A percentile compares a stretch with the other conserved stretches of the same genome.
Evolutionary conservation across 345 rosid genomes (phyloP).

Genomic region (Clausena lansium): DNA sequence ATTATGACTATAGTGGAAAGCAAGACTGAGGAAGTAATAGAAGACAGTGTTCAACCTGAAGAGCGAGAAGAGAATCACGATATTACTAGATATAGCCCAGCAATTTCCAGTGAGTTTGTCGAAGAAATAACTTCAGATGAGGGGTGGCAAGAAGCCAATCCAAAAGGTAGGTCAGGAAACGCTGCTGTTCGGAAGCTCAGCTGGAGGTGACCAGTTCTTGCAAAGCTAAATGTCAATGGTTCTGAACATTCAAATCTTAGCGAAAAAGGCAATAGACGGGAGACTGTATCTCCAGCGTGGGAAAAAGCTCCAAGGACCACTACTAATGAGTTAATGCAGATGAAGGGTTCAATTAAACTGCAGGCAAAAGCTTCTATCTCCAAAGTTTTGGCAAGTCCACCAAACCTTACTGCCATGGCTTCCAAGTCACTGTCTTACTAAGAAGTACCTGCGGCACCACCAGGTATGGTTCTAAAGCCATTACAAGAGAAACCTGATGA

Average conservation of each 20-base stretch:
- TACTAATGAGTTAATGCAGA: conserved; percentile 20
- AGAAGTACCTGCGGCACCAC: conserved; percentile 65
- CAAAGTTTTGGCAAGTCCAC: conserved; percentile 34
- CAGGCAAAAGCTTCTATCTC: conserved; percentile 28
- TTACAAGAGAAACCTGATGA: conserved; percentile 37
- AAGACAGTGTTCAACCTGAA: conserved; percentile 12
- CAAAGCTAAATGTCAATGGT: conserved; percentile 35
- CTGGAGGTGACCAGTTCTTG: conserved; percentile 32
- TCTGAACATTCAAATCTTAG: conserved; percentile 32
- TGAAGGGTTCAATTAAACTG: conserved; percentile 25
- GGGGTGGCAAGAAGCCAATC: conserved; percentile 73
- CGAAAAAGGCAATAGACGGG: too few species aligned
- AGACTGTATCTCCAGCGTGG: conserved; percentile 28
- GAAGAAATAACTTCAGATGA: too few species aligned
- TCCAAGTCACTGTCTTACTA: conserved; percentile 62
- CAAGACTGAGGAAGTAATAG: conserved; percentile 20
- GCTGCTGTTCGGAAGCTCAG: conserved; percentile 35
- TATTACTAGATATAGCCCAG: conserved; percentile 5
- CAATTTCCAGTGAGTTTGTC: conserved; percentile 14
- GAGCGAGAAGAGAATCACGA: conserved; percentile 31
- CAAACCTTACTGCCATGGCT: conserved; percentile 40
- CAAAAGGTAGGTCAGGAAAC: conserved; percentile 46
- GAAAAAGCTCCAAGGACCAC: conserved; percentile 28
- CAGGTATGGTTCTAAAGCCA: conserved; percentile 61
- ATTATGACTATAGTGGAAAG: conserved; percentile 11